Base-by-base conservation (phyloP, 768 basidiomycete genomes). In the Hortiboletus campestris region DNA sequence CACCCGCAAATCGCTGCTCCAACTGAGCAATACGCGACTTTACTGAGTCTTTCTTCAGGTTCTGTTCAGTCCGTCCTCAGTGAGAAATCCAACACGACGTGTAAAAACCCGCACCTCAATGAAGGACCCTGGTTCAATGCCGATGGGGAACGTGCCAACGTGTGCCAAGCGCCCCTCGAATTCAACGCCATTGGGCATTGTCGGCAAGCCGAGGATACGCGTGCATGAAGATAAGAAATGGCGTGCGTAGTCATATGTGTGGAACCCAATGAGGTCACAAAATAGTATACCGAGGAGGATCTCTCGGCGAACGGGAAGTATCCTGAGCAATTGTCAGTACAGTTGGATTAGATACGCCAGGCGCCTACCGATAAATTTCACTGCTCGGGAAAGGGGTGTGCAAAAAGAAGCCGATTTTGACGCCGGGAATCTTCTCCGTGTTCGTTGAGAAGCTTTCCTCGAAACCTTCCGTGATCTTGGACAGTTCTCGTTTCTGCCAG, bases 201-300 rank as follows among this genome's bases (percentile, higher is more conserved):
- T 98, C 14, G 93, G 87, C 32, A 98, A 81, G 34, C 89, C 89
- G 38, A 99, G 85, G 61, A 99, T 96, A 43, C 97, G 89, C 2
- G 97, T 98, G 73, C 95, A 98, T 41, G 94, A 96, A 9, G 96
- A 98, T 46, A 99, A 81, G 84, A 99, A 99, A 73, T 99, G 97
- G 40, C 97, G 94, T 2, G 97, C 97, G 67, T 99, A 99, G 74
- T 99, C 97, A 74, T 96, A 99, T 10, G 97, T 99, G 78, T 99
- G 97, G 84, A 98, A 99, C 14, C 97, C 97, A 66, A 99, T 94
- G 58, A 99, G 81, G 69, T 99, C 96, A 66, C 92, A 98, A 72
- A 95, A 93, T 14, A 98, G 80, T 42, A 98, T 83, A 31, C 97
- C 97, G 35, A 98, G 85, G n/a, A 99, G 78, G 59, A 99, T 98